These are phyloP conservation scores for Ophiostoma tasmaniense DNA, from an alignment of 2,329 filamentous ascomycete species.

Conservation along the genomic window DNA sequence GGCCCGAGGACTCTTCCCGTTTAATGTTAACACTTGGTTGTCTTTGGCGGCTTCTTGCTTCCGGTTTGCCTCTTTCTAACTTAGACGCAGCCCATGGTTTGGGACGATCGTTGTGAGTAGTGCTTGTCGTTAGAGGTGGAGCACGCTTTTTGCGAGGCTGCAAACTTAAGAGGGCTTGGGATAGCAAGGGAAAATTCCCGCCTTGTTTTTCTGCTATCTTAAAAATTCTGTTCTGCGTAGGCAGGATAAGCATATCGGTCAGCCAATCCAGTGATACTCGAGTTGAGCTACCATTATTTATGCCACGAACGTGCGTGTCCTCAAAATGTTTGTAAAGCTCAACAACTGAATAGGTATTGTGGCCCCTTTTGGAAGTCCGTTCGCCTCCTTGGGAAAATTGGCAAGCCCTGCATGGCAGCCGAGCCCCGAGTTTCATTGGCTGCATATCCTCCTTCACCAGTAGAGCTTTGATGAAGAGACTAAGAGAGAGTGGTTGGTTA, in stretches of 20 bases:
- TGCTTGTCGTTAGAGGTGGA: not conserved
- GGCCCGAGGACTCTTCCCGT: not conserved
- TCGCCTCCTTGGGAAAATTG: constrained; percentile 27
- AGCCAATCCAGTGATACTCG: constrained; percentile 34
- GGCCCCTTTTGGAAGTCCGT: constrained; percentile 18
- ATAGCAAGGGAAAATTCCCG: constrained; percentile 31
- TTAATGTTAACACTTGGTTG: not conserved
- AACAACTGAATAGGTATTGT: not conserved
- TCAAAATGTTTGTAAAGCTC: constrained; percentile 53
- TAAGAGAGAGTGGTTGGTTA: constrained; percentile 46
- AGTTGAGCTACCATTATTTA: not conserved
- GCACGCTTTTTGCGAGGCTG: constrained; percentile 18
- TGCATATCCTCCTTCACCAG: constrained; percentile 50
- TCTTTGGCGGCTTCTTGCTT: too few species aligned
- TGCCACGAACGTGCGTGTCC: constrained; percentile 28
- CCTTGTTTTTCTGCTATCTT: constrained; percentile 23
- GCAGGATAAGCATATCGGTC: constrained; percentile 38
- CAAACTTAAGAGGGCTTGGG: constrained; percentile 32
- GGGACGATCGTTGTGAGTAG: not conserved
- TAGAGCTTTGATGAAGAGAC: constrained; percentile 51
- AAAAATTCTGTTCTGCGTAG: constrained; percentile 28
- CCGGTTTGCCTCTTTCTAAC: not conserved
- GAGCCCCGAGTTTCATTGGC: constrained; percentile 42
- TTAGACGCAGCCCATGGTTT: not conserved
- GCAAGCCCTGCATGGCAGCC: constrained; percentile 49